Evolutionary conservation across 2,329 filamentous ascomycete species (phyloP), one percentile per base, ranked within the genome.

Genomic region (Venturia nashicola): DNA sequence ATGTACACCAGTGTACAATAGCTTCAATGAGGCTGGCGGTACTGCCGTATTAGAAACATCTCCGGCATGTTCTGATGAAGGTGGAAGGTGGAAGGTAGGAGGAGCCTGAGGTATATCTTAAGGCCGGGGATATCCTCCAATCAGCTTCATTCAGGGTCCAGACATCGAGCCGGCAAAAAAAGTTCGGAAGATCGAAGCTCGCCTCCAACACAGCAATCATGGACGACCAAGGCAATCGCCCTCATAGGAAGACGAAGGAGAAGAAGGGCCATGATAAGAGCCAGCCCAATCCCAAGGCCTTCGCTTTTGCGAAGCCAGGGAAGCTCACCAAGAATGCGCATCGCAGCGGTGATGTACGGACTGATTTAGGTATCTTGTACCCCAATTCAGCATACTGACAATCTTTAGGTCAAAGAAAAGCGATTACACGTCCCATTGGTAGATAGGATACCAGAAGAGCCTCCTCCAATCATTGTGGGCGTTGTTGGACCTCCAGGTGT

Each of bases 401-500:
- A 88, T 86, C 96, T 76, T 94, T 57, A 57, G 51, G 51, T 57
- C 5, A 57, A 57, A 82, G 95, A 99, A 77, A 97, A 95, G 77
- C 86, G 93, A 65, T 82, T 97, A 46, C 95, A 99, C 81, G 94
- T 99, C 20, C 94, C 94, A 55, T 88, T 96, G 74, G 89, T 97
- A 78, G 94, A 99, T 80, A 87, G 95, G 69, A 81, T 97, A 36
- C 93, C 94, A 68, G 93, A 97, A 76, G 94, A 97, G 78, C 89
- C 94, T 18, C 92, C 94, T 34, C 94, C 94, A 65, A 86, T 95
- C 65, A 86, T 99, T 65, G 93, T 97, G 70, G 86, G 91, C 66
- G 92, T 99, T 66, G 92, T 97, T 72, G 95, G 94, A 63, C 94
- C 94, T 64, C 91, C 94, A 0, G 94, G 94, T 65, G 93, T 92